These are phyloP conservation scores for Elsinoe perseae DNA, from an alignment of 2,329 filamentous ascomycete species.

Conservation along the genomic window DNA sequence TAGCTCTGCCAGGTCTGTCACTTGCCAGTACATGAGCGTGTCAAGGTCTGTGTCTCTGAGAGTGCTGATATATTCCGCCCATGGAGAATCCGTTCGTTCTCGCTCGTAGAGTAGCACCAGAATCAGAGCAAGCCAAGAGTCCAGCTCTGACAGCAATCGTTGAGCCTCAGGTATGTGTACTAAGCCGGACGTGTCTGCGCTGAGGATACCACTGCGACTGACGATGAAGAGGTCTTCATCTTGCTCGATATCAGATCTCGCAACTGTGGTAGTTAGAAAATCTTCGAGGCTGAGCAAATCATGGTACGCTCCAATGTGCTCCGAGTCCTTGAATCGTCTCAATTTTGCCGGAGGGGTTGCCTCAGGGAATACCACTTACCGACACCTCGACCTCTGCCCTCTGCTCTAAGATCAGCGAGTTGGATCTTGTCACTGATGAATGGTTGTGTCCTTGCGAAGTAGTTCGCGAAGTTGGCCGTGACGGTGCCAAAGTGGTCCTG, in stretches of 20 bases:
- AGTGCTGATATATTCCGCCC: constrained; percentile 71
- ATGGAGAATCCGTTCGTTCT: constrained; percentile 53
- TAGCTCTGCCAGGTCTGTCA: constrained; percentile 60
- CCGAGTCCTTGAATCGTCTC: neutral
- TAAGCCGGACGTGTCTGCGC: constrained; percentile 62
- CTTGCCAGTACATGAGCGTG: constrained; percentile 84
- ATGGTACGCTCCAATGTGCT: too few species aligned
- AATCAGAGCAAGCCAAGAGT: constrained; percentile 53
- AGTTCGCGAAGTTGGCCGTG: constrained; percentile 43
- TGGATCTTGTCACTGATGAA: constrained; percentile 51
- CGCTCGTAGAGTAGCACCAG: constrained; percentile 74
- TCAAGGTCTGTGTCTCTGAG: constrained; percentile 61
- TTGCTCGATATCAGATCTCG: constrained; percentile 58
- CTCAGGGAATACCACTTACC: constrained; percentile 40
- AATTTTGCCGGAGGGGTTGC: neutral
- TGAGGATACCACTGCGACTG: constrained; percentile 63
- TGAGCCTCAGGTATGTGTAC: constrained; percentile 13
- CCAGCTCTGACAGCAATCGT: constrained; percentile 29
- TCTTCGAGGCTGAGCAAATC: too few species aligned
- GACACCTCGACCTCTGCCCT: constrained; percentile 54
- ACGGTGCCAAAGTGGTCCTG: neutral
- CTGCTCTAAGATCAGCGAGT: constrained; percentile 50
- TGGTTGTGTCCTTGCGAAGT: constrained; percentile 49
- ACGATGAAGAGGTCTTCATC: constrained; percentile 76
- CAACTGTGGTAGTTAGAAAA: constrained; percentile 46